These are phyloP conservation scores for Aspergillus unguis DNA, from an alignment of 2,329 filamentous ascomycete species.

Conservation along the genomic window DNA sequence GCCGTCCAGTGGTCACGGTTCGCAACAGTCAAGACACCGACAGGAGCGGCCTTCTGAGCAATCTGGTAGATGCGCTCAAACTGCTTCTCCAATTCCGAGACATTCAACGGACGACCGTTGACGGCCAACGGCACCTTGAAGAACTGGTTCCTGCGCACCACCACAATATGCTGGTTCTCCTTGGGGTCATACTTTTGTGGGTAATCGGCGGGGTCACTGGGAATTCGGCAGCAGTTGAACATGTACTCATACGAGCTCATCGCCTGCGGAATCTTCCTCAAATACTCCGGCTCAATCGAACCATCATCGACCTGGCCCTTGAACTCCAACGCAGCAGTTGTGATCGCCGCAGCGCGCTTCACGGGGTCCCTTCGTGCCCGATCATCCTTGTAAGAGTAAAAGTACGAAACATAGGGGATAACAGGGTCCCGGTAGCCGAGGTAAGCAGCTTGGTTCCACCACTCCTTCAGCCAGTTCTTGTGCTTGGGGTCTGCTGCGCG, in stretches of 20 bases:
- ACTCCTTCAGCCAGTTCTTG: slow-evolving; percentile 95
- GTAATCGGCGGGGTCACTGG: slow-evolving; percentile 76
- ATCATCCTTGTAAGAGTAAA: slow-evolving; percentile 97
- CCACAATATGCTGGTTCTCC: slow-evolving; percentile 83
- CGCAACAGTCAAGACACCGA: slow-evolving; percentile 83
- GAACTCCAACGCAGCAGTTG: slow-evolving; percentile 83
- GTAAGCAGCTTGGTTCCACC: slow-evolving; percentile 97
- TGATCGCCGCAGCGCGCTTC: slow-evolving; percentile 88
- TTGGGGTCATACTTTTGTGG: slow-evolving; percentile 73
- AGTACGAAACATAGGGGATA: slow-evolving; percentile 97
- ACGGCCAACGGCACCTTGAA: slow-evolving; percentile 86
- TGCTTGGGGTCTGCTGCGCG: slow-evolving; percentile 72
- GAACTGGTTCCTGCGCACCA: slow-evolving; percentile 93
- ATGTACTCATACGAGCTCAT: slow-evolving; percentile 99
- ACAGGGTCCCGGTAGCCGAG: slow-evolving; percentile 91
- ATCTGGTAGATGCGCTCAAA: slow-evolving; percentile 80
- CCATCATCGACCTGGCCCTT: slow-evolving; percentile 84
- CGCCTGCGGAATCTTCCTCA: slow-evolving; percentile 95
- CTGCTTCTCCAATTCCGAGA: slow-evolving; percentile 83
- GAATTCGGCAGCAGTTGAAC: slow-evolving; percentile 91
- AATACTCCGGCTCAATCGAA: slow-evolving; percentile 92
- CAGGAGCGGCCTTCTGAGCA: slow-evolving; percentile 66
- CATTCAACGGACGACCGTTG: slow-evolving; percentile 79
- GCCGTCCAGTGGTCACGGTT: slow-evolving; percentile 93
- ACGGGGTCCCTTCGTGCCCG: slow-evolving; percentile 79